Conservation (phyloP, 2,329 filamentous ascomycete genomes). For the Colletotrichum scovillei region DNA sequence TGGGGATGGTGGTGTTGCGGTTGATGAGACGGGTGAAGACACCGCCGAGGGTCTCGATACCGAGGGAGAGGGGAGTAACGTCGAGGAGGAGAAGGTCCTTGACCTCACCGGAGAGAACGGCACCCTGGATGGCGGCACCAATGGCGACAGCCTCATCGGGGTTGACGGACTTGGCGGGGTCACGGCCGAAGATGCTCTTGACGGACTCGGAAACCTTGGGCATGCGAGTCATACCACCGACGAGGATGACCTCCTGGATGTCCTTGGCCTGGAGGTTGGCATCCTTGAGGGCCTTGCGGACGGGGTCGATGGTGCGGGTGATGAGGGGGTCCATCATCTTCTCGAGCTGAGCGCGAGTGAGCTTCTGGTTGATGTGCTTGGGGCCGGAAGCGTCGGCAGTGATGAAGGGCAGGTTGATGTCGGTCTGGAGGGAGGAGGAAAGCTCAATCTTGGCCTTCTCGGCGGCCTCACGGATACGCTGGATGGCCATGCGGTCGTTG, state of each 20-base stretch:
- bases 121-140: slow-evolving; percentile 96
- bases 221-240: slow-evolving; percentile 99
- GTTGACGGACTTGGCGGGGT: slow-evolving; percentile 98
- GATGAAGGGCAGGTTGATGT: slow-evolving; percentile 99
- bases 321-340: slow-evolving; percentile 92
- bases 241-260: slow-evolving; percentile 97
- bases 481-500: slow-evolving; percentile 95
- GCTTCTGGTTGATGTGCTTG: slow-evolving; percentile 98
- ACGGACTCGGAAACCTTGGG: slow-evolving; percentile 97
- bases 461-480: slow-evolving; percentile 97
- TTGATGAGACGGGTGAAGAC: slow-evolving; percentile 98
- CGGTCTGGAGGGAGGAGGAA: slow-evolving; percentile 93
- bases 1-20: slow-evolving; percentile 98
- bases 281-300: slow-evolving; percentile 97
- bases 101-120: slow-evolving; percentile 94
- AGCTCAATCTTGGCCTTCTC: slow-evolving; percentile 99
- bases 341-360: slow-evolving; percentile 93
- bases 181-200: slow-evolving; percentile 96
- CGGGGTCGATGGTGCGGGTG: slow-evolving; percentile 86
- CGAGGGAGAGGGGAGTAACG: slow-evolving; percentile 94
- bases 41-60: slow-evolving; percentile 98
- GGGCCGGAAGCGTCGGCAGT: slow-evolving; percentile 94
- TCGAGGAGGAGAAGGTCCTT: slow-evolving; percentile 96
- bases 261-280: slow-evolving; percentile 91
- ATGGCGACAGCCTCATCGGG: slow-evolving; percentile 98